These are phyloP conservation scores for Wickerhamomyces ciferrii DNA, from an alignment of 805 yeast species.

Conservation along the genomic window DNA sequence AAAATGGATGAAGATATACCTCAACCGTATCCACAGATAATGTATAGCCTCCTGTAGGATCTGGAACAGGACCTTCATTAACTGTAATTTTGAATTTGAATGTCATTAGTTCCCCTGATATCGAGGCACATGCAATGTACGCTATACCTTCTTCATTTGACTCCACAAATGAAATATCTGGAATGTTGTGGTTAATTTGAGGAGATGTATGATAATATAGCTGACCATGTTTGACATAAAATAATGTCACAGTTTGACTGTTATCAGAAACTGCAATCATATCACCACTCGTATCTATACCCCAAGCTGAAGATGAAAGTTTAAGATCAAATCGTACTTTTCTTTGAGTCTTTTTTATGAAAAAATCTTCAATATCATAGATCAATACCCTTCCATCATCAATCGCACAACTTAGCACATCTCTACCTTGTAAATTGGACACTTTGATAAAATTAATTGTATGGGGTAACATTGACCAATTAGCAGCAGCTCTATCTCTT, in stretches of 20 bases:
- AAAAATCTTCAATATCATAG: slow-evolving; percentile 27
- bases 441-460: slow-evolving; percentile 46
- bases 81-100: slow-evolving; percentile 5
- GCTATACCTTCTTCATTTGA: slow-evolving; percentile 15
- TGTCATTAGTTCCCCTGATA: slow-evolving; percentile 31
- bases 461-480: slow-evolving; percentile 52
- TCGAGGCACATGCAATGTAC: slow-evolving; percentile 36
- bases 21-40: not conserved
- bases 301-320: slow-evolving; percentile 54
- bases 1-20: not conserved
- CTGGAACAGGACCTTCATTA: not conserved
- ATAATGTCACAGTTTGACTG: slow-evolving; percentile 37
- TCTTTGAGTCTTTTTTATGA: slow-evolving; percentile 19
- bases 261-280: slow-evolving; percentile 51
- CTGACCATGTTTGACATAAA: slow-evolving; percentile 23
- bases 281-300: slow-evolving; percentile 41
- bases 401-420: slow-evolving; percentile 41
- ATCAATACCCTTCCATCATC: slow-evolving; percentile 53
- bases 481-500: slow-evolving; percentile 36
- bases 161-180: slow-evolving; percentile 38
- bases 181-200: slow-evolving; percentile 48
- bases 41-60: not conserved
- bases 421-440: slow-evolving; percentile 29
- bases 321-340: slow-evolving; percentile 25
- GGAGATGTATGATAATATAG: slow-evolving; percentile 29